Conservation (phyloP, 495 filamentous ascomycete species). For the Trichoderma asperelloides region DNA sequence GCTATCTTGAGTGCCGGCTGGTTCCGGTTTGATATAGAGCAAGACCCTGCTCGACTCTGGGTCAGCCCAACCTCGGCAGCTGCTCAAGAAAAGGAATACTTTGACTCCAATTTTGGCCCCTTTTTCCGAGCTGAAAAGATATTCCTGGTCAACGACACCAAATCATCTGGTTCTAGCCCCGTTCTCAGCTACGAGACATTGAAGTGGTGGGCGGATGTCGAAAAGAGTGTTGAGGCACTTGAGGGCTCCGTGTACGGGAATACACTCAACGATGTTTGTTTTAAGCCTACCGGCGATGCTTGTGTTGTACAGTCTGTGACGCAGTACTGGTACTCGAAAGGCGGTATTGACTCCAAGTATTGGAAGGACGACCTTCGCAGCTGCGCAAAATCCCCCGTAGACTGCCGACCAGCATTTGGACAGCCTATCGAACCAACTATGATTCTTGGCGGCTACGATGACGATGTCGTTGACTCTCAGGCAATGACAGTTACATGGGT, state of each 20-base stretch:
- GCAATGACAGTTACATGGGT: constrained; percentile 93
- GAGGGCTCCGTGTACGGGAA: constrained; percentile 54
- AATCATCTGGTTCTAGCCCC: constrained; percentile 52
- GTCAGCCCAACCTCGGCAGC: constrained; percentile 87
- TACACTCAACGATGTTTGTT: constrained; percentile 77
- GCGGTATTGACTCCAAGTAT: constrained; percentile 43
- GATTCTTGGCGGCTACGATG: constrained; percentile 72
- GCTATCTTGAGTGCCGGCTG: constrained; percentile 73
- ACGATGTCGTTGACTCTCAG: constrained; percentile 59
- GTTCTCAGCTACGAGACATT: constrained; percentile 83
- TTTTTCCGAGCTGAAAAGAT: constrained; percentile 92
- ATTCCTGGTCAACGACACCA: constrained; percentile 84
- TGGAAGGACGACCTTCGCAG: constrained; percentile 62
- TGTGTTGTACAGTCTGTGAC: constrained; percentile 90
- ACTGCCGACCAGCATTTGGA: constrained; percentile 77
- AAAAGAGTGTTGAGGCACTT: constrained; percentile 59
- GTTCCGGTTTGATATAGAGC: constrained; percentile 78
- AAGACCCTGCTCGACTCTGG: constrained; percentile 85
- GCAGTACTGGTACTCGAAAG: constrained; percentile 69
- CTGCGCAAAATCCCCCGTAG: constrained; percentile 68
- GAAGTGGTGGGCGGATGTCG: constrained; percentile 89
- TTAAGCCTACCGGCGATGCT: constrained; percentile 80
- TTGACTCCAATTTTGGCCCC: constrained; percentile 89
- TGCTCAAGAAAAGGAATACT: constrained; percentile 87
- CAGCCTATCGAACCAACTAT: constrained; percentile 79